Evolutionary conservation across 768 basidiomycete species (phyloP), one percentile per base, ranked within the genome.

Genomic region (Lepiota brunneoincarnata): DNA sequence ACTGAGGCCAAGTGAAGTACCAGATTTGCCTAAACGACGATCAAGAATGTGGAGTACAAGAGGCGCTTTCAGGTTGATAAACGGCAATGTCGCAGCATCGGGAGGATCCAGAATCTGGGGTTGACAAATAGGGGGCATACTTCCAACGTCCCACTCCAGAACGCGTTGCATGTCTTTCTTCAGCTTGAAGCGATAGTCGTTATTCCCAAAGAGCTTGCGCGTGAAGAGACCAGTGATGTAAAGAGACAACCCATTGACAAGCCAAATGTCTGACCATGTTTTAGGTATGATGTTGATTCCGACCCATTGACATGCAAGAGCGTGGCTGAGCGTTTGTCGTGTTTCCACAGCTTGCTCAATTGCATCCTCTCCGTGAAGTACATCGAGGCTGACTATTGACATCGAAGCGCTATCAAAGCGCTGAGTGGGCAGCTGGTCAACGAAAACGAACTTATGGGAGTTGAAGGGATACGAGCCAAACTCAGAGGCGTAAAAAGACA

Each of bases 151-250:
- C 74, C 84, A 81, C 57, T 89, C 87, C 18, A 93, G 76, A 47
- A 96, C 89, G 17, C 93, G 87, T 60, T 93, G 86, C 84, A 98
- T 96, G 66, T 99, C 97, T 68, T 93, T 93, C 75, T 95, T 95
- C 63, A 99, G 70, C 52, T 92, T 80, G 69, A 93, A 98, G 4
- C 97, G 83, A 64, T 96, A 98, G 67, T 99, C 97, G 74, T 98
- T 99, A 69, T 89, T 97, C 36, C 97, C 97, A 53, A 98, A 77
- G 12, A 94, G 74, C 69, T 89, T 90, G 54, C 87, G 83, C 62
- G 95, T 73, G 73, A 91, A 98, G 38, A 94, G 78, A 9, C 89
- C 88, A 4, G 91, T 89, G 64, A 98, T 89, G 65, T 98, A 94
- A 14, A 94, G 76, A 7, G 92, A 88, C 42, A 99, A 75, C 1